Evolutionary conservation across 306 rosid species (phyloP).

Genomic region (Myrica gale): DNA sequence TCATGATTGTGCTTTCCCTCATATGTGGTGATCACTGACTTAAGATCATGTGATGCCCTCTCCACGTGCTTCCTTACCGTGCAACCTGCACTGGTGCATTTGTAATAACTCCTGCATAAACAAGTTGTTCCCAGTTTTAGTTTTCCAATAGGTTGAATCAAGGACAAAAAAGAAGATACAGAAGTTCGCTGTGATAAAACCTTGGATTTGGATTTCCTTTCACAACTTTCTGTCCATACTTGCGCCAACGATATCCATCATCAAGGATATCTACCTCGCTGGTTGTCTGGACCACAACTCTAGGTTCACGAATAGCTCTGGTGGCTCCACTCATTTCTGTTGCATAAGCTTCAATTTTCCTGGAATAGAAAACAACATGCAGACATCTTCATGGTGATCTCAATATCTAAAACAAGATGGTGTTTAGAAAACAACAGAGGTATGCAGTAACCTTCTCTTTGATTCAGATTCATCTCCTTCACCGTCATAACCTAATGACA

Average conservation of each 20-base stretch:
- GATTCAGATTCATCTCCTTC: conserved; percentile 96
- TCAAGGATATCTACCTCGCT: conserved; percentile 96
- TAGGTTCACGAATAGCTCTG: conserved; percentile 94
- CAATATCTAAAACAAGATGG: conserved; percentile 26
- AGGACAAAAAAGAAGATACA: conserved; percentile 7
- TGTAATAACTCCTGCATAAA: conserved; percentile 89
- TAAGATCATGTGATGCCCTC: conserved; percentile 90
- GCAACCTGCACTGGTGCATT: conserved; percentile 92
- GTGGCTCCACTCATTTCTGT: conserved; percentile 94
- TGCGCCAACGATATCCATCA: conserved; percentile 97
- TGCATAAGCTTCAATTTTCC: conserved; percentile 86
- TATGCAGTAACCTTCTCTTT: conserved; percentile 70
- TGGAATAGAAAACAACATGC: conserved; percentile 33
- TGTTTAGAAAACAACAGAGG: conserved; percentile 18
- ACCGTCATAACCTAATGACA: conserved; percentile 73
- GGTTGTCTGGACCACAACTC: conserved; percentile 98
- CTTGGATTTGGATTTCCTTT: conserved; percentile 99
- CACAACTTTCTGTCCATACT: conserved; percentile 95
- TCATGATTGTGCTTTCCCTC: conserved; percentile 97
- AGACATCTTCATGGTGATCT: conserved; percentile 23
- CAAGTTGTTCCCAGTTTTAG: conserved; percentile 24
- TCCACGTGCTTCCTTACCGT: conserved; percentile 96
- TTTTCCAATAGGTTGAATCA: conserved; percentile 3
- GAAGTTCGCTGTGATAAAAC: conserved; percentile 24
- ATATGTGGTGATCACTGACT: conserved; percentile 88